A percentile compares a stretch with the other conserved stretches of the same genome.
phyloP scores from a whole-genome alignment of 306 rosid genomes.

The Vigna reflexopilosa region DNA sequence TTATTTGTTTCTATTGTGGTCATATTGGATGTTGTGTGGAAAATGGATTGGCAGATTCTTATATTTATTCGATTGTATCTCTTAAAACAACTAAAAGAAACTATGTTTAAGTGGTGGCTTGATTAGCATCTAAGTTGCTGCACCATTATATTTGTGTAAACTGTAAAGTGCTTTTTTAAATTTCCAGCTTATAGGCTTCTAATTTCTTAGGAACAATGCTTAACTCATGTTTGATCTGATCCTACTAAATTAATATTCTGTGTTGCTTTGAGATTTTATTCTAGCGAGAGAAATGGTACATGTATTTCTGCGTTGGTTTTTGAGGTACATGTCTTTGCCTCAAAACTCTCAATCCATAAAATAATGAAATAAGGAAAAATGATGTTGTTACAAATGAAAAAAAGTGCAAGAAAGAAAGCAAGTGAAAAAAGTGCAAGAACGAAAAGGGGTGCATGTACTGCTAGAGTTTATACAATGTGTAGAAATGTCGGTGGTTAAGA shows the following conservation, averaged over 20 bases:
- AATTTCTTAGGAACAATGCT: slow-evolving; percentile 11
- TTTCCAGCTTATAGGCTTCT: background rate
- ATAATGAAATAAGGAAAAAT: no score
- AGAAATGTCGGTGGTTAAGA: no score
- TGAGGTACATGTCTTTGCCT: no score
- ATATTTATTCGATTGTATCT: background rate
- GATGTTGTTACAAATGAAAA: no score
- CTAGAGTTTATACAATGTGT: no score
- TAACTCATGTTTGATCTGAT: background rate
- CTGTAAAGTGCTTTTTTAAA: slow-evolving; percentile 9
- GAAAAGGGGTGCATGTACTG: no score
- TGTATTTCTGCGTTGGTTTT: background rate
- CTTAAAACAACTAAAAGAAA: background rate
- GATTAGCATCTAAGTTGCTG: background rate
- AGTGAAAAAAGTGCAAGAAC: no score
- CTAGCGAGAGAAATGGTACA: background rate
- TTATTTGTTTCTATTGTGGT: background rate
- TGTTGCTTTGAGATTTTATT: slow-evolving; percentile 26
- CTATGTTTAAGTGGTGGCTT: background rate
- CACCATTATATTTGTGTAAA: background rate
- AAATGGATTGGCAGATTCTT: background rate
- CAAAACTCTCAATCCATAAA: no score
- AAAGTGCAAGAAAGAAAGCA: no score
- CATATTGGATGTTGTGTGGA: slow-evolving; percentile 4
- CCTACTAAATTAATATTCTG: slow-evolving; percentile 18